These are phyloP conservation scores for Pseudisothecium myosuroides DNA, from an alignment of 225 moss, liverwort and hornwort species.

Conservation along the genomic window DNA sequence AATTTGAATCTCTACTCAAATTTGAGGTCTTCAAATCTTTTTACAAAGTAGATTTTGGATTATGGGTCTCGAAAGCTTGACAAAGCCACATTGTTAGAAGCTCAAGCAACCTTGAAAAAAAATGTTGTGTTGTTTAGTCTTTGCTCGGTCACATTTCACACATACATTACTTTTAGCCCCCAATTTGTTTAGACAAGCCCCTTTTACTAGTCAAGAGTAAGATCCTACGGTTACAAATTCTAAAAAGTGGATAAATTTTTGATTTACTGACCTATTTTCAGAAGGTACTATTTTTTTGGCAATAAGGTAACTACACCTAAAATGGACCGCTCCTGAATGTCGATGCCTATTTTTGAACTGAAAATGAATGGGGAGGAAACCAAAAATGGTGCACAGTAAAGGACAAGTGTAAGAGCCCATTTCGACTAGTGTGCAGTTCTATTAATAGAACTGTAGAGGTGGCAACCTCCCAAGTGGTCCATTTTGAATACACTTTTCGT, in stretches of 20 bases:
- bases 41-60: neutral
- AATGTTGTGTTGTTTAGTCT: neutral
- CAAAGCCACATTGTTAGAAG: neutral
- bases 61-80: fast-evolving
- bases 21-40: neutral
- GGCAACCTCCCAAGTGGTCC: no score
- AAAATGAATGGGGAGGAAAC: no score
- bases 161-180: neutral
- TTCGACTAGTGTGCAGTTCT: no score
- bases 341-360: no score
- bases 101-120: neutral
- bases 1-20: neutral
- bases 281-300: neutral
- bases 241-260: neutral
- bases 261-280: fast-evolving
- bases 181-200: neutral
- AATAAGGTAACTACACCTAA: no score
- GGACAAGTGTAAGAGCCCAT: no score
- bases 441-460: no score
- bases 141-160: neutral
- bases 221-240: neutral
- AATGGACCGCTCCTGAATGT: no score
- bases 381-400: no score
- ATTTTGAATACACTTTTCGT: no score
- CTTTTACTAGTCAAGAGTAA: neutral